Base-by-base conservation (phyloP, 1,284 basidiomycete genomes). In the Farysia itapuensis region DNA sequence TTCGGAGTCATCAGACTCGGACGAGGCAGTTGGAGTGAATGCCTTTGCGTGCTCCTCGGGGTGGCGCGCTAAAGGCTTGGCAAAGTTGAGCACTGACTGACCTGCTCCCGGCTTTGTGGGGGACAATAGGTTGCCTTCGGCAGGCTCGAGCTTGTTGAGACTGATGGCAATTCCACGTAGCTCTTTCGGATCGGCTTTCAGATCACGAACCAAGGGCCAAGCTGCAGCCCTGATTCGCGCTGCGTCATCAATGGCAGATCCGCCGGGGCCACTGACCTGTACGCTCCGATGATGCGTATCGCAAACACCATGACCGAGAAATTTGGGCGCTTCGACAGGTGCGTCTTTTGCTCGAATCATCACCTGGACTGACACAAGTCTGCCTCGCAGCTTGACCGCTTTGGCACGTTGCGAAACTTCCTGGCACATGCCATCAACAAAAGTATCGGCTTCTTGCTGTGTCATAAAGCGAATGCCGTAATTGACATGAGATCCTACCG, bases 391-490 rank as follows among this genome's bases (percentile, higher is more conserved):
- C 4, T 94, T 79, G 67, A 93, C 94, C 0, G 79, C 78, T 69
- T 57, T 38, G 4, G 61, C 56, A 14, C 68, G 52, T 35, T 56
- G 46, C 4, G 63, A 38, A 2, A 68, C 67, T 35, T 71, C 63
- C 20, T 47, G 57, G 35, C 63, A 68, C 52, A 74, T 48, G 20
- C 60, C 57, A 4, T 47, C 45, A 9, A 74, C 64, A 52, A 70
- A 74, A 18, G 64, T 48, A 28, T 90, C 85, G 1, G 88, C 90
- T 70, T 95, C 86, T 25, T 85, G 84, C 44, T 85, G 82, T 39
- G 83, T 85, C 70, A 87, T 84, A 74, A 98, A 97, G 3, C 94
- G 86, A 42, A 98, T 96, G 0, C 91, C 94, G 77, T 97, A 98
- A 29, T 37, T 68, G 38, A 64, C 49, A 51, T 66, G 54, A 39